phyloP scores from a whole-genome alignment of 805 yeast genomes.

The Starmerella bombi region DNA sequence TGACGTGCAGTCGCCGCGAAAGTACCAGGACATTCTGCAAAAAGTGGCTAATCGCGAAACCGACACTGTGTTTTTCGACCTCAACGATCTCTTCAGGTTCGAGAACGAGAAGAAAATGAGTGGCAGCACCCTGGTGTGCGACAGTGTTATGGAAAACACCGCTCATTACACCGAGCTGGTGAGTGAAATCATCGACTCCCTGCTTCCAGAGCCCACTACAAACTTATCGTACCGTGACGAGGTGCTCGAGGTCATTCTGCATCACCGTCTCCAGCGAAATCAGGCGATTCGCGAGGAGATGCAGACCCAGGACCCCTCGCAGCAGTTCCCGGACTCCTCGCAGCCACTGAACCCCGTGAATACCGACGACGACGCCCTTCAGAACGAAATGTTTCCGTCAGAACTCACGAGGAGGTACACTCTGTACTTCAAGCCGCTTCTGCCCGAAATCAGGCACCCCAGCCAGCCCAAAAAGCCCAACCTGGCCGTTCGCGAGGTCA shows the following conservation, averaged over 20 bases:
- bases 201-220: conserved; percentile 77
- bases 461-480: conserved; percentile 33
- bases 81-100: conserved; percentile 69
- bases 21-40: conserved; percentile 65
- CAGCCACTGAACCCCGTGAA: conserved; percentile 8
- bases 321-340: conserved; percentile 14
- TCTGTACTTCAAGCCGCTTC: conserved; percentile 72
- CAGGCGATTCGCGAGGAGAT: conserved; percentile 55
- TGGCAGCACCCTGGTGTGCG: conserved; percentile 34
- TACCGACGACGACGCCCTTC: conserved; percentile 14
- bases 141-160: conserved; percentile 57
- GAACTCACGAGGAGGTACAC: conserved; percentile 75
- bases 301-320: conserved; percentile 32
- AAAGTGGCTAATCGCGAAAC: conserved; percentile 72
- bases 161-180: conserved; percentile 69
- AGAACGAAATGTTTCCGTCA: conserved; percentile 58
- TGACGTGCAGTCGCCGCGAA: conserved; percentile 26
- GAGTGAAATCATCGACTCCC: conserved; percentile 56
- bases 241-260: conserved; percentile 82
- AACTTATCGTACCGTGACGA: conserved; percentile 72
- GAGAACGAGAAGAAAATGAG: conserved; percentile 36
- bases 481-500: conserved; percentile 78
- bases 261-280: conserved; percentile 78
- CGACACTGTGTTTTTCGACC: conserved; percentile 54
- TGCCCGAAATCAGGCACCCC: conserved; percentile 27